These are phyloP conservation scores for Calvatia gigantea DNA, from an alignment of 768 basidiomycete genomes.

Conservation along the genomic window DNA sequence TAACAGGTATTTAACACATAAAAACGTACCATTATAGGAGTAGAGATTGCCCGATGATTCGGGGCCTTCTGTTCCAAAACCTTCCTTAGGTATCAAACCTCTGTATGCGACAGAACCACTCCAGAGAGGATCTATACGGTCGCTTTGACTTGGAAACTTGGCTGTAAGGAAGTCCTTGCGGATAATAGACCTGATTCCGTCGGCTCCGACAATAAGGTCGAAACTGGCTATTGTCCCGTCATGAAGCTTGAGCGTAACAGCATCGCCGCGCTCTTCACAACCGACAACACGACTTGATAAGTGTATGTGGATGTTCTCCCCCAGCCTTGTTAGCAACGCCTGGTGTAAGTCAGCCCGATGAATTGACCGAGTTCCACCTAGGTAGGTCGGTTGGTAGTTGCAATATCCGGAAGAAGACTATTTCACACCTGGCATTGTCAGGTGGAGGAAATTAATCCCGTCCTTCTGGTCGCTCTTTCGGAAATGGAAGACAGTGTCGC, in stretches of 20 bases:
- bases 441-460: conserved; percentile 22
- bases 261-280: conserved; percentile 26
- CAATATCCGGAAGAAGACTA: neutral
- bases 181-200: conserved; percentile 33
- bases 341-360: conserved; percentile 51
- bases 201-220: conserved; percentile 43
- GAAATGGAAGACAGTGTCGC: conserved; percentile 20
- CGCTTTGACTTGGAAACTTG: conserved; percentile 10
- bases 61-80: conserved; percentile 23
- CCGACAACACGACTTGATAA: conserved; percentile 40
- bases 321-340: conserved; percentile 38
- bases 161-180: conserved; percentile 21
- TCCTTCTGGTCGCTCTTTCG: conserved; percentile 30
- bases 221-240: conserved; percentile 44
- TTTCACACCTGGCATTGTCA: conserved; percentile 25
- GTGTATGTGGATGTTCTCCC: conserved; percentile 28
- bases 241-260: conserved; percentile 32
- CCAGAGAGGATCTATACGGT: conserved; percentile 29
- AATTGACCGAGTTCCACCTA: conserved; percentile 23
- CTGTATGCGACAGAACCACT: conserved; percentile 40
- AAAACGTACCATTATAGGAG: conserved; percentile 19
- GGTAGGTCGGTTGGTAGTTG: too few species aligned
- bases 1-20: neutral
- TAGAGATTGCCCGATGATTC: conserved; percentile 16
- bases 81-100: conserved; percentile 29